Conservation (phyloP, 108 stramenopile genomes). For the Epithemia pelagica region DNA sequence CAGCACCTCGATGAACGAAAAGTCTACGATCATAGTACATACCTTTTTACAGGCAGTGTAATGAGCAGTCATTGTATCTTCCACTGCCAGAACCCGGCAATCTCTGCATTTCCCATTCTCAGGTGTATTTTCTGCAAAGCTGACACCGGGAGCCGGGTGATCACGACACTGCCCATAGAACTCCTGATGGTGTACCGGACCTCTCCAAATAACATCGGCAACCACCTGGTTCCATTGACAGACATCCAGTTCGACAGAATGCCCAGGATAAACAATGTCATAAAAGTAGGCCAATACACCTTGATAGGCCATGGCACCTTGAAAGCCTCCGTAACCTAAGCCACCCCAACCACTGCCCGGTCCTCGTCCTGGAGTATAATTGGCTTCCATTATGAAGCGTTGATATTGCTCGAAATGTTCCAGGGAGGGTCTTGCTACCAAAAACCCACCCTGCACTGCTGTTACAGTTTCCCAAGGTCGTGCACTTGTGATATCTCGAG, state of each 20-base stretch:
- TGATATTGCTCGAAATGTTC: slow-evolving; percentile 39
- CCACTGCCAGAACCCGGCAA: slow-evolving; percentile 51
- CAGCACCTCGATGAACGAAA: too few relatives aligned
- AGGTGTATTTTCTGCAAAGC: slow-evolving; percentile 34
- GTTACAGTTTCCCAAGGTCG: slow-evolving; percentile 35
- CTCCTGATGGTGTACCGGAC: slow-evolving; percentile 35
- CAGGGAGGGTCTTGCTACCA: slow-evolving; percentile 40
- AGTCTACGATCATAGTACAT: too few relatives aligned
- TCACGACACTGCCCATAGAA: slow-evolving; percentile 45
- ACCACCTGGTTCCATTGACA: slow-evolving; percentile 44
- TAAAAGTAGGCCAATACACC: slow-evolving; percentile 64
- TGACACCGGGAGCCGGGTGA: slow-evolving; percentile 28
- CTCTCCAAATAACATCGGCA: slow-evolving; percentile 47
- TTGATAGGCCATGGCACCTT: slow-evolving; percentile 75
- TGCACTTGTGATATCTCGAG: slow-evolving; percentile 51
- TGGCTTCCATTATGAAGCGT: slow-evolving; percentile 45
- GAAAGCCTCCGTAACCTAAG: slow-evolving; percentile 57
- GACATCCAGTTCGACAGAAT: slow-evolving; percentile 41
- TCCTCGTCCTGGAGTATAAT: slow-evolving; percentile 50
- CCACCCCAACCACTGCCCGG: slow-evolving; percentile 53
- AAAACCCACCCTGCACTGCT: slow-evolving; percentile 65
- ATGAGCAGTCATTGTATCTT: slow-evolving; percentile 48
- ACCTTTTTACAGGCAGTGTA: slow-evolving; percentile 67
- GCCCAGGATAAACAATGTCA: slow-evolving; percentile 45
- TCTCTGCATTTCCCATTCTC: slow-evolving; percentile 51